Evolutionary conservation across 768 basidiomycete species (phyloP).

Genomic region (Phylloporus arenicola): DNA sequence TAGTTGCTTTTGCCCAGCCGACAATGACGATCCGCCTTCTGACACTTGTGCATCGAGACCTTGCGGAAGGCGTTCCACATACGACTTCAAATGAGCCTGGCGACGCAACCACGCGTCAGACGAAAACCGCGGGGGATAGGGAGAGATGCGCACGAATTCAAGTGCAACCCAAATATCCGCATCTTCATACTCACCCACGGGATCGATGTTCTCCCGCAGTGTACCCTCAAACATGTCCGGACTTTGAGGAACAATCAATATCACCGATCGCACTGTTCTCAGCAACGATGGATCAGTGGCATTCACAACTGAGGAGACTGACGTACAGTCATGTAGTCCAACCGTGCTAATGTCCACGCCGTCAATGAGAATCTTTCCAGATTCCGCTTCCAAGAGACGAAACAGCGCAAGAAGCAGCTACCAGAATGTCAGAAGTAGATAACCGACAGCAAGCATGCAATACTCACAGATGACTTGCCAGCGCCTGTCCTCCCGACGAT

Average conservation of each 20-base stretch:
- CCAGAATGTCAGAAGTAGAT: background rate
- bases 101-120: background rate
- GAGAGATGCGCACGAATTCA: constrained; percentile 42
- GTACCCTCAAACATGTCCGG: constrained; percentile 69
- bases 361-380: constrained; percentile 68
- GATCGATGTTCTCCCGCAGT: constrained; percentile 85
- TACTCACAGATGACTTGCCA: too few relatives aligned
- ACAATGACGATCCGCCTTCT: constrained; percentile 79
- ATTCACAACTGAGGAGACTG: background rate
- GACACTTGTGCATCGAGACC: constrained; percentile 67
- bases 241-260: constrained; percentile 84
- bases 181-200: constrained; percentile 68
- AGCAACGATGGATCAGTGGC: background rate
- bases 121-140: background rate
- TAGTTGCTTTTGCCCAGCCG: constrained; percentile 81
- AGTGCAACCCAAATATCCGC: constrained; percentile 84
- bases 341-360: constrained; percentile 71
- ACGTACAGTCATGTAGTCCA: constrained; percentile 55
- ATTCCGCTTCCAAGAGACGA: constrained; percentile 67
- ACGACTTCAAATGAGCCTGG: constrained; percentile 64
- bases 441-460: too few relatives aligned
- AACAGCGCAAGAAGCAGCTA: constrained; percentile 68
- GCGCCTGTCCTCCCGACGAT: too few relatives aligned
- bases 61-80: constrained; percentile 58
- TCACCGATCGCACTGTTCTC: constrained; percentile 56